Base-by-base conservation (phyloP, 495 filamentous ascomycete species). In the Xylaria flabelliformis region DNA sequence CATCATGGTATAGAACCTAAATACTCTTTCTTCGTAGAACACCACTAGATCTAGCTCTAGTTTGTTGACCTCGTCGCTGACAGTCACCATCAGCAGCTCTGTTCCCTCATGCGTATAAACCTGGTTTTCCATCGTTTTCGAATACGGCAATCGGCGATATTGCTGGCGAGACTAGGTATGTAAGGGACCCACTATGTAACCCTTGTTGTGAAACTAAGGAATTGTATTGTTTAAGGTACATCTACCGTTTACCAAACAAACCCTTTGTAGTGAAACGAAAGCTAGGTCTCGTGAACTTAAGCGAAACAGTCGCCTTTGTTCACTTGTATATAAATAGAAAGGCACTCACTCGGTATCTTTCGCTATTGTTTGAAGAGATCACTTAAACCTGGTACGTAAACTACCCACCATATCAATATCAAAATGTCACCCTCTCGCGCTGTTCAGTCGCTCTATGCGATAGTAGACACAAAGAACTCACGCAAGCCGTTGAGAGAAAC, bases 361-460 rank as follows among this genome's bases (percentile, higher is more conserved):
- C 3, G 21, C 9, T 56, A 32, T 56, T 56, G 1, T 56, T 32
- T 56, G 24, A 8, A 56, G 24, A 56, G 3, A 58, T 17, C 55
- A 58, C 29, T 58, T 9, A 58, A 58, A 29, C 4, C 55, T 58
- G 29, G 12, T 58, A 56, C 24, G 17, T 19, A 13, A 26, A 3
- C 55, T 29, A 29, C 26, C 26, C 26, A 29, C 26, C 55, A 58
- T 3, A 36, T 34, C 34, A 62, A 24, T 41, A 62, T 62, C 34
- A 62, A 62, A 62, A 62, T 62, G 58, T 9, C 58, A 24, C 19
- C 58, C 34, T 62, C 58, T 41, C 58, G 34, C 19, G 58, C 41
- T 19, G 34, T 62, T 24, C 58, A 39, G 34, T 62, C 58, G 0
- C 58, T 62, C 17, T 62, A 62, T 62, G 58, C 3, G 19, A 41